These are phyloP conservation scores for Domatiomyces catenatus DNA, from an alignment of 2,329 filamentous ascomycete genomes.

Conservation along the genomic window DNA sequence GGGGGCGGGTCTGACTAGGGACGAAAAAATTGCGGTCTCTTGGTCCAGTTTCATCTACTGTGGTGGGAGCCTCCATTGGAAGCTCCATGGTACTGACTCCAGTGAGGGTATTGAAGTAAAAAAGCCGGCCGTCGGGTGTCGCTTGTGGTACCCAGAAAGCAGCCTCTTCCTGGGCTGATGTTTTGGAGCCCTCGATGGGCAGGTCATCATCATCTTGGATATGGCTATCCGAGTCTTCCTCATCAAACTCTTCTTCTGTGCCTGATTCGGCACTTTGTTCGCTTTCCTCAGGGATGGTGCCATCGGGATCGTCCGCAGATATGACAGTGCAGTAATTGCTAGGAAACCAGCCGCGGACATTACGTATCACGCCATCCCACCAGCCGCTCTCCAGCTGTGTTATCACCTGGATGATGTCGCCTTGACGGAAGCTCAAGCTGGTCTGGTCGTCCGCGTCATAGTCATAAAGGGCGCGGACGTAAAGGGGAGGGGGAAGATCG, in stretches of 20 bases:
- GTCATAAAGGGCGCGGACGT: constrained; percentile 90
- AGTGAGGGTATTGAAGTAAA: constrained; percentile 97
- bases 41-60: constrained; percentile 66
- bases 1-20: constrained; percentile 77
- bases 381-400: constrained; percentile 96
- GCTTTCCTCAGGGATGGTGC: constrained; percentile 40
- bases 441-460: constrained; percentile 96
- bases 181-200: constrained; percentile 52
- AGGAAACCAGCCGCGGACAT: constrained; percentile 93
- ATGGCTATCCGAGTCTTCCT: constrained; percentile 52
- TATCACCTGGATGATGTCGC: constrained; percentile 95
- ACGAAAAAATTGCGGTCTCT: constrained; percentile 74
- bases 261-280: constrained; percentile 35
- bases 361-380: constrained; percentile 98
- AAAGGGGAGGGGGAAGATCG: constrained; percentile 39
- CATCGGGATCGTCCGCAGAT: constrained; percentile 54
- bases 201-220: constrained; percentile 46
- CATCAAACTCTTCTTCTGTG: constrained; percentile 47
- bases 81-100: constrained; percentile 90
- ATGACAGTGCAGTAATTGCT: constrained; percentile 96
- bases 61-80: constrained; percentile 76
- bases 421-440: constrained; percentile 89
- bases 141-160: constrained; percentile 99
- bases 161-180: constrained; percentile 61
- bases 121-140: constrained; percentile 78